Evolutionary conservation across 2,329 filamentous ascomycete genomes (phyloP), one percentile per base, ranked within the genome.

Genomic region (Paramyrothecium sp.): DNA sequence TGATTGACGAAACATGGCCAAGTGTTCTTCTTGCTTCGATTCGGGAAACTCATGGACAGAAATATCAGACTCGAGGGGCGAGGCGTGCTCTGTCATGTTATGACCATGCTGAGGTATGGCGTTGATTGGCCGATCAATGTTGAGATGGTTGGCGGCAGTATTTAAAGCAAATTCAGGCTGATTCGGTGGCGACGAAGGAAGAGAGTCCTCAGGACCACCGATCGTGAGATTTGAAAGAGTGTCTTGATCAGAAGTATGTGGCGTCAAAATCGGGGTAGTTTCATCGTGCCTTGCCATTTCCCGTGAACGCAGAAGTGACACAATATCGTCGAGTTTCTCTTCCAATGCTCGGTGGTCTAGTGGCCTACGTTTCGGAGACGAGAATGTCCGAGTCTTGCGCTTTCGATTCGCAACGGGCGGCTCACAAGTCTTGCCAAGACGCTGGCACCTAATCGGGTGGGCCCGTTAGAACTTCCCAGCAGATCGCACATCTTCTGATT

Each of bases 401-500:
- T 65, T 66, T 52, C 75, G 72, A 8, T 71, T 64, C 11, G 71
- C 69, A 16, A 66, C 63, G 3, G 75, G 69, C 19, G 75, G 72
- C 19, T 69, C 66, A 58, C 78, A 79, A 51, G 73, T 66, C 59
- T 74, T 75, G 21, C 70, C 70, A 2, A 80, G 64, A 5, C 77
- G 74, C 51, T 72, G 65, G 49, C 78, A 80, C 56, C 65, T 67
- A 26, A 3, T 44, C 1, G 16, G 16, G 21, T 17, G 56, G 52
- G 23, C 8, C 10, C 16, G 13, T 16, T 50, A 13, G 41, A 41
- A 3, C 3, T 44, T 16, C 13, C n/a, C n/a, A n/a, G n/a, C n/a
- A n/a, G n/a, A n/a, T n/a, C n/a, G n/a, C n/a, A n/a, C n/a, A n/a
- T n/a, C n/a, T n/a, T n/a, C n/a, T n/a, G n/a, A n/a, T n/a, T n/a